Percentiles rank a stretch among this genome's conserved stretches.
phyloP scores from a whole-genome alignment of 2,329 filamentous ascomycete genomes.

The Paecilomyces variotii region DNA sequence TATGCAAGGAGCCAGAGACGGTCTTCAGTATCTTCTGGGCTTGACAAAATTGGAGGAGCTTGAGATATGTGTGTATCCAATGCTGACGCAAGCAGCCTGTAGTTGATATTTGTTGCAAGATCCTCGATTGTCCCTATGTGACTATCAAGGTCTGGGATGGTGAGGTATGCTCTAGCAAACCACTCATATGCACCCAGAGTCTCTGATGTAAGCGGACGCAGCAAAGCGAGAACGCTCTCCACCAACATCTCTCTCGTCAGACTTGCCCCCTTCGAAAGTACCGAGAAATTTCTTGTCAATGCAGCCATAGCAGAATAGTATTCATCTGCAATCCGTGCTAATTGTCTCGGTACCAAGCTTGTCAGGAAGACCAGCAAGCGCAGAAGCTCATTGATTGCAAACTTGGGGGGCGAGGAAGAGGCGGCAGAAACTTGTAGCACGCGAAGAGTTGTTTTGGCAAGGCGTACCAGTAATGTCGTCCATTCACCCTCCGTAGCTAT shows the following conservation, averaged over 20 bases:
- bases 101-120: conserved; percentile 43
- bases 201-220: conserved; percentile 35
- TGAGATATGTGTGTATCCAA: conserved; percentile 25
- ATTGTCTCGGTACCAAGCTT: conserved; percentile 31
- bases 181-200: conserved; percentile 38
- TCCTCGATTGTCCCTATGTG: conserved; percentile 30
- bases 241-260: conserved; percentile 22
- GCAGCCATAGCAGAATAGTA: conserved; percentile 35
- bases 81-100: conserved; percentile 39
- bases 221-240: conserved; percentile 31
- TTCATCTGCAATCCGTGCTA: conserved; percentile 27
- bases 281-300: conserved; percentile 22
- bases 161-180: conserved; percentile 40
- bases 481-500: conserved; percentile 33
- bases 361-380: conserved; percentile 28
- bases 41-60: conserved; percentile 15
- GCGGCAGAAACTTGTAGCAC: conserved; percentile 21
- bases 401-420: conserved; percentile 10
- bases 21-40: conserved; percentile 28
- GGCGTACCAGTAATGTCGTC: conserved; percentile 30
- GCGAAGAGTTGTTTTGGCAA: conserved; percentile 28
- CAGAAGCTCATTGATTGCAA: conserved; percentile 25
- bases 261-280: conserved; percentile 8
- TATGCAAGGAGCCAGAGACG: conserved; percentile 52
- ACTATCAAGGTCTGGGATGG: conserved; percentile 32